A percentile compares a stretch with the other conserved stretches of the same genome.
phyloP scores from a whole-genome alignment of 805 yeast species.

The Barnettozyma vustinii region DNA sequence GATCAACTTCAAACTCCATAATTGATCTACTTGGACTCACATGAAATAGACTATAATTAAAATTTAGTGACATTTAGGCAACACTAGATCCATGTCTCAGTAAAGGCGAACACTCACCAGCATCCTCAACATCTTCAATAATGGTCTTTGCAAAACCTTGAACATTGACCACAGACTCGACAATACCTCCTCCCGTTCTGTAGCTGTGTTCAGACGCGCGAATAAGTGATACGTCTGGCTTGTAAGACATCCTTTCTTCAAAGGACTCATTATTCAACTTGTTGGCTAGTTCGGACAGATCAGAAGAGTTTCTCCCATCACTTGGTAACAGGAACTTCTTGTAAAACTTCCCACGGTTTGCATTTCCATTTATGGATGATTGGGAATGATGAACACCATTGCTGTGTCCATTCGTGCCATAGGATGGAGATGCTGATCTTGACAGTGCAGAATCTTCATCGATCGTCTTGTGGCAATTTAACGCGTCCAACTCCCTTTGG shows the following conservation, averaged over 20 bases:
- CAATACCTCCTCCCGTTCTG: conserved; percentile 45
- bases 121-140: conserved; percentile 57
- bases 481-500: conserved; percentile 3
- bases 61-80: no score
- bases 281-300: conserved; percentile 13
- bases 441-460: conserved; percentile 6
- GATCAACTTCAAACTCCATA: no score
- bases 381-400: background rate
- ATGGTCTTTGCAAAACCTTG: conserved; percentile 84
- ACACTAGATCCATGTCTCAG: background rate
- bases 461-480: background rate
- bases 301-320: conserved; percentile 11
- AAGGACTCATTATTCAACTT: conserved; percentile 1
- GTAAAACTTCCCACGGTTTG: conserved; percentile 6
- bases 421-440: conserved; percentile 17
- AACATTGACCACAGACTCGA: conserved; percentile 77
- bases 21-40: background rate
- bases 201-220: conserved; percentile 18
- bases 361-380: conserved; percentile 1
- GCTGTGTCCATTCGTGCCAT: conserved; percentile 14
- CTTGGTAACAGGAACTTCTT: conserved; percentile 16
- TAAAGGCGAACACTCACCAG: conserved; percentile 5
- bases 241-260: background rate
- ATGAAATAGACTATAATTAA: no score
- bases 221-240: background rate